Conservation (phyloP, 2,329 filamentous ascomycete species). For the Neoarthrinium moseri region DNA sequence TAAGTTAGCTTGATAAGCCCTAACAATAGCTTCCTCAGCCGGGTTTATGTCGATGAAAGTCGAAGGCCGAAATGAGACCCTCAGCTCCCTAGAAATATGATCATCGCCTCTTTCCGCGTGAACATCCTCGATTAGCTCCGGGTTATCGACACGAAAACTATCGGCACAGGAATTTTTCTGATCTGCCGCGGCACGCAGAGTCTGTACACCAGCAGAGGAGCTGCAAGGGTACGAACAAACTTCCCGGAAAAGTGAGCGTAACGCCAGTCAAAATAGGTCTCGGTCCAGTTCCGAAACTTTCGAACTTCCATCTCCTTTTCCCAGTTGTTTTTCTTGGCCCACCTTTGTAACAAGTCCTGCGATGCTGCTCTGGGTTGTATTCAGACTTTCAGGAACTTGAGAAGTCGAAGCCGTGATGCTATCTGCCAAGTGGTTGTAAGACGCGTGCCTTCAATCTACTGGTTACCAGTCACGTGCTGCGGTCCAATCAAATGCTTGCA, state of each 20-base stretch:
- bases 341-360: neutral
- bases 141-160: no score
- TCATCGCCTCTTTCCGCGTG: neutral
- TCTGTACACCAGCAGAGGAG: neutral
- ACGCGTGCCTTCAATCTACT: neutral
- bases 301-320: neutral
- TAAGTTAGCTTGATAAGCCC: neutral
- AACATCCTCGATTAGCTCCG: neutral
- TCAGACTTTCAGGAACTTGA: neutral
- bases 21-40: neutral
- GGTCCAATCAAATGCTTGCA: neutral
- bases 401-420: neutral
- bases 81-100: neutral
- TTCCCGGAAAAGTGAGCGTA: neutral
- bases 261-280: constrained; percentile 1
- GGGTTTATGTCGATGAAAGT: neutral
- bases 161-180: no score
- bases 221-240: neutral
- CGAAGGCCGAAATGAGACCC: neutral
- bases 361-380: neutral
- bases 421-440: neutral
- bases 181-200: neutral
- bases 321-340: neutral
- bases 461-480: neutral
- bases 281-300: neutral